Conservation (phyloP, 2,329 filamentous ascomycete species). For the Colletotrichum melonis region DNA sequence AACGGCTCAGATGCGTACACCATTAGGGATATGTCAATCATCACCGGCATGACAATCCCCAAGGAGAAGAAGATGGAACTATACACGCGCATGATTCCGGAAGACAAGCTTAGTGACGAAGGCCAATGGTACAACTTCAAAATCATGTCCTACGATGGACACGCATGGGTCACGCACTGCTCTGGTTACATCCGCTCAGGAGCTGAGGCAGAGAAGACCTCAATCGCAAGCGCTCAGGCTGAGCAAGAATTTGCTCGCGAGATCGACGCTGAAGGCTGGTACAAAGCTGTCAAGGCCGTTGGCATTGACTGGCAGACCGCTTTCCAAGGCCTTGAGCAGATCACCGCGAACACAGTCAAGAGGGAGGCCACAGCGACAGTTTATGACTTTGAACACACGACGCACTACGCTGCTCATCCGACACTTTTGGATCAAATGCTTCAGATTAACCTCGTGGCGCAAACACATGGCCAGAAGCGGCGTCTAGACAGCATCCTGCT, state of each 20-base stretch:
- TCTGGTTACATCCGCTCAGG: constrained; percentile 19
- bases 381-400: constrained; percentile 27
- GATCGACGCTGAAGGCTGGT: constrained; percentile 17
- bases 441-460: constrained; percentile 23
- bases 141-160: constrained; percentile 44
- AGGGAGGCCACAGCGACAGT: constrained; percentile 18
- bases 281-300: constrained; percentile 18
- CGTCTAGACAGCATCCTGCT: constrained; percentile 7
- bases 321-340: constrained; percentile 18
- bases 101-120: background rate
- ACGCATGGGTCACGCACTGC: constrained; percentile 44
- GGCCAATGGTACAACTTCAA: constrained; percentile 47
- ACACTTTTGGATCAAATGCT: constrained; percentile 24
- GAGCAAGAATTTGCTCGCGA: constrained; percentile 3
- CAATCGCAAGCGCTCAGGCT: background rate
- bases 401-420: constrained; percentile 17
- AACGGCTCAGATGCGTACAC: constrained; percentile 37
- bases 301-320: constrained; percentile 25
- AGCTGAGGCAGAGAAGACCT: background rate
- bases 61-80: constrained; percentile 43
- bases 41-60: constrained; percentile 44
- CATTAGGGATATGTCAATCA: constrained; percentile 45
- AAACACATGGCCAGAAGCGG: constrained; percentile 7
- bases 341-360: background rate
- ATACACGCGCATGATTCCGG: constrained; percentile 43